Conservation (phyloP, 163 green algal genomes). For the Dunaliella salina region DNA sequence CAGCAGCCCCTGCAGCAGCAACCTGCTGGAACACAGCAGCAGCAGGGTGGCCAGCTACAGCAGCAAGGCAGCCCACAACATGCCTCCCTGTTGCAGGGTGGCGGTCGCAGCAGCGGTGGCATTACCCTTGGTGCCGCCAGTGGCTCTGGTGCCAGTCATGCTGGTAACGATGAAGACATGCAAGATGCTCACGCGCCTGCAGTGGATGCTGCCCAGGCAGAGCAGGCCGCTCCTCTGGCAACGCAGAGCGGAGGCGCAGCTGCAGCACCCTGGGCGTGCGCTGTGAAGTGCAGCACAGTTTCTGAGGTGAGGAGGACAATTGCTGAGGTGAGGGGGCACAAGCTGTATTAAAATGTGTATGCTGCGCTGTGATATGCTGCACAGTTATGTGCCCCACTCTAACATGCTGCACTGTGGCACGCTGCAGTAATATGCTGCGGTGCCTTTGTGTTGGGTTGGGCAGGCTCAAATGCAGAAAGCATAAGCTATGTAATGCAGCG, state of each 20-base stretch:
- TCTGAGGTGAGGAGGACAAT: background rate
- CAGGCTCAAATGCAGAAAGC: no score
- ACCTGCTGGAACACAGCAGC: background rate
- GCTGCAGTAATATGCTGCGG: no score
- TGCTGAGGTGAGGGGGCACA: no score
- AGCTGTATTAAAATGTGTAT: no score
- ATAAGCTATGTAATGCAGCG: no score
- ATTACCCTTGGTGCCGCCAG: no score
- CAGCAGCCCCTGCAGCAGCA: background rate
- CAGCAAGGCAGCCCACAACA: background rate
- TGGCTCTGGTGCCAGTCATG: background rate
- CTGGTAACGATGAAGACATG: background rate
- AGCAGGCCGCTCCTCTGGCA: background rate
- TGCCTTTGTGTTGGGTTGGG: no score
- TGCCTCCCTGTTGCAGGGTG: no score
- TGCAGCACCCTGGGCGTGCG: background rate
- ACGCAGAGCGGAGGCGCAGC: background rate
- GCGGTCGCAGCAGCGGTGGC: background rate
- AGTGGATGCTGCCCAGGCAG: background rate
- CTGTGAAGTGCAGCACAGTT: background rate
- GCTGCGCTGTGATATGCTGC: no score
- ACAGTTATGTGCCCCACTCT: no score
- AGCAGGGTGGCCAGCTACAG: background rate
- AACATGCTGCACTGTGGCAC: no score
- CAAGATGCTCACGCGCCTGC: background rate